Conservation (phyloP, 352 stramenopile species). For the Phytopythium chamaehyphon region DNA sequence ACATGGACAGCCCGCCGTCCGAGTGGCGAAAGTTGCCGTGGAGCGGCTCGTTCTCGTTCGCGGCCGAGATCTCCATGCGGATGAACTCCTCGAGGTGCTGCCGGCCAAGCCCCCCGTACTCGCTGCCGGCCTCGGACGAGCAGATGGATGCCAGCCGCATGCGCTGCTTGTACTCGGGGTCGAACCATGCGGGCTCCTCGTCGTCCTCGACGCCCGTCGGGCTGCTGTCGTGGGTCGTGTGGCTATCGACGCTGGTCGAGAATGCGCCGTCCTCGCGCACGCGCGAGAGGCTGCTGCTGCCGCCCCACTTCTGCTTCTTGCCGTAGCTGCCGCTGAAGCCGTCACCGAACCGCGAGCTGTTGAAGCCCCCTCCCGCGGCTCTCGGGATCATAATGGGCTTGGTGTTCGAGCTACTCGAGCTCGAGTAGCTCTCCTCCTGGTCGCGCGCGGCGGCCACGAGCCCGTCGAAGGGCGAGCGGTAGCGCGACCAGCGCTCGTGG, state of each 20-base stretch:
- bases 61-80: conserved; percentile 76
- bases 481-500: conserved; percentile 45
- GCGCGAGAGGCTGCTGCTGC: conserved; percentile 39
- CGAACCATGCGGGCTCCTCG: conserved; percentile 52
- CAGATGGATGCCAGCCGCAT: conserved; percentile 64
- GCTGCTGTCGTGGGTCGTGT: conserved; percentile 53
- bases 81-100: conserved; percentile 78
- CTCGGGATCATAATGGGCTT: conserved; percentile 65
- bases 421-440: conserved; percentile 31
- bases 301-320: conserved; percentile 39
- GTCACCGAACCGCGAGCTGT: conserved; percentile 13
- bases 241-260: conserved; percentile 13
- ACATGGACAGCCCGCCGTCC: conserved; percentile 15
- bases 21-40: conserved; percentile 1
- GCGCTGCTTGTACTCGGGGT: conserved; percentile 70
- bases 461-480: conserved; percentile 61
- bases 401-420: conserved; percentile 21
- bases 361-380: conserved; percentile 16
- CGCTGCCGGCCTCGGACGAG: conserved; percentile 63
- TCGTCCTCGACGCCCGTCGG: conserved; percentile 68
- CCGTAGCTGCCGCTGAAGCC: conserved; percentile 26
- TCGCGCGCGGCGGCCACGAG: conserved; percentile 52
- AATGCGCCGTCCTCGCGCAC: conserved; percentile 51
- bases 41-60: conserved; percentile 48
- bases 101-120: conserved; percentile 66